phyloP scores from a whole-genome alignment of 1,284 basidiomycete genomes.

The Ganoderma multipileum region DNA sequence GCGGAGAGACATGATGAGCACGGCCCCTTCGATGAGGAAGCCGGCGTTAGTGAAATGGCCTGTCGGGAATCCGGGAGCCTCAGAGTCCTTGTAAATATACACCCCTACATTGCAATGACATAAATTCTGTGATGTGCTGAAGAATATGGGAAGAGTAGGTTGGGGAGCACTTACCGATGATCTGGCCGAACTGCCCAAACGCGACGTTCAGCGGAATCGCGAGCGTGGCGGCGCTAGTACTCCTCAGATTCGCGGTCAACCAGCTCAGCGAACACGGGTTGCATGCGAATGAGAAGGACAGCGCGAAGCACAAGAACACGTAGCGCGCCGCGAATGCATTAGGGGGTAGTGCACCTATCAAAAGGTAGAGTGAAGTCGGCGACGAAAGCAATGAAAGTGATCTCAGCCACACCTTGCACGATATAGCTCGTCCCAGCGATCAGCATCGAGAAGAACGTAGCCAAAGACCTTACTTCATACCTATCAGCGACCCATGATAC shows the following conservation, averaged over 20 bases:
- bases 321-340: slow-evolving; percentile 40
- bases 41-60: slow-evolving; percentile 45
- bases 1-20: slow-evolving; percentile 30
- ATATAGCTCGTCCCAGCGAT: slow-evolving; percentile 28
- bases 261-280: slow-evolving; percentile 45
- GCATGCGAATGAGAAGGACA: slow-evolving; percentile 42
- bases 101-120: slow-evolving; percentile 31
- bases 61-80: slow-evolving; percentile 41
- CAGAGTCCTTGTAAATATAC: slow-evolving; percentile 45
- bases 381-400: not conserved
- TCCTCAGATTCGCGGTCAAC: slow-evolving; percentile 42
- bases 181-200: slow-evolving; percentile 44
- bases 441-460: slow-evolving; percentile 25
- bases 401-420: slow-evolving; percentile 23
- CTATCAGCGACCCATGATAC: slow-evolving; percentile 30
- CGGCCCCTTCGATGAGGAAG: slow-evolving; percentile 34
- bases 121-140: not conserved
- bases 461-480: slow-evolving; percentile 29
- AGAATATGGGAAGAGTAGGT: not conserved
- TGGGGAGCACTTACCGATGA: slow-evolving; percentile 38
- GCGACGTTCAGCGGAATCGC: slow-evolving; percentile 44
- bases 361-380: not conserved
- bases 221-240: slow-evolving; percentile 41
- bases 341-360: slow-evolving; percentile 36
- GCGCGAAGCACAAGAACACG: slow-evolving; percentile 41